Base-by-base conservation (phyloP, 2,329 filamentous ascomycete species). In the Allantophomopsis cytisporea region DNA sequence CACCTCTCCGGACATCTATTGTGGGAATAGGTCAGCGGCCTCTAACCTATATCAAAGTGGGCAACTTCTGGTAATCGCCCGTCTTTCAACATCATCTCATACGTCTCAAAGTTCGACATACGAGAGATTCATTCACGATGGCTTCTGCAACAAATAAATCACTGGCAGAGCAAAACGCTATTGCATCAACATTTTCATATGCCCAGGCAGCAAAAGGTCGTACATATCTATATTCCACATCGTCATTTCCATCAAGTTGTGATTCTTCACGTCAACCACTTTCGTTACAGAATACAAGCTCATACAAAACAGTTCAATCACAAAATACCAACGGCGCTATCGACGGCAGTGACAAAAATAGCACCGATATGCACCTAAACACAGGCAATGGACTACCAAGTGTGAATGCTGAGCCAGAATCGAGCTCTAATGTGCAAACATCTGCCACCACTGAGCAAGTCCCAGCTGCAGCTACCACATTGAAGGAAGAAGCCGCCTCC, bases 191-290 rank as follows among this genome's bases (percentile, higher is more conserved):
- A 28, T 94, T 95, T 59, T 95, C 89, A 43, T 96, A 96, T 62
- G 89, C 89, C 53, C 87, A 94, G 71, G 89, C 89, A 56, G 89
- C 89, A 43, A 91, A 91, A 61, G 86, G 88, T 54, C 73, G 81
- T 52, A 43, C 46, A 41, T 32, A 50, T 32, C 34, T 49, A 30
- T 47, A 48, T 15, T 46, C 49, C 37, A 42, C 46, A 21, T 50
- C 50, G 15, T 43, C 47, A 17, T 45, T 47, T 36, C 49, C 52
- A 21, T 51, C 50, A 39, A 52, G 49, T 42, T 53, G 53, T 28
- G 23, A 12, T 28, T 28, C 11, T 28, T 28, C 23, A 28, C 3
- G 11, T 28, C 23, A 28, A 28, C 7, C 23, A 28, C 23, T 8
- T 28, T 28, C 23, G 10, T 28, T 12, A 10, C 23, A 28, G 23